phyloP scores from a whole-genome alignment of 768 basidiomycete species.

The Exidia glandulosa region DNA sequence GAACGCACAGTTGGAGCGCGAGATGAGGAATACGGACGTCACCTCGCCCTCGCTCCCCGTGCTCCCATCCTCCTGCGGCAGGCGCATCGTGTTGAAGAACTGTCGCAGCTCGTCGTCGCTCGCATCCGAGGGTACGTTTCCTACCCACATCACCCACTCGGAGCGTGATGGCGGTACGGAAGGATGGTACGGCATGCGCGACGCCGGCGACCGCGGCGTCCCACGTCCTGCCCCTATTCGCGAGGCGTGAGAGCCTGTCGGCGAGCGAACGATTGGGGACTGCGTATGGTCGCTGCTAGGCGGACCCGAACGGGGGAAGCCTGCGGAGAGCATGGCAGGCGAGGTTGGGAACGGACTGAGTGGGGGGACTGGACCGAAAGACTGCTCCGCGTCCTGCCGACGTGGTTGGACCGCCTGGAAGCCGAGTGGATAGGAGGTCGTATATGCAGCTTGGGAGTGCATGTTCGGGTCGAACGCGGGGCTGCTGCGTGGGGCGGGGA shows the following conservation, averaged over 20 bases:
- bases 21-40: constrained; percentile 80
- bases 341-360: background rate
- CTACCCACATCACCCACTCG: constrained; percentile 95
- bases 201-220: background rate
- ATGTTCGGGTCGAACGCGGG: background rate
- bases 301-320: background rate
- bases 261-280: background rate
- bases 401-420: background rate
- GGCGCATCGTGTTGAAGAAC: constrained; percentile 50
- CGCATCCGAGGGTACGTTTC: constrained; percentile 80
- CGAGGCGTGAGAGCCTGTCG: background rate
- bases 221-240: background rate
- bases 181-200: constrained; percentile 41
- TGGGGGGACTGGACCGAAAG: background rate
- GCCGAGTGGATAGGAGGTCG: background rate
- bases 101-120: constrained; percentile 76
- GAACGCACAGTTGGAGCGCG: constrained; percentile 92
- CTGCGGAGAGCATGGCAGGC: background rate
- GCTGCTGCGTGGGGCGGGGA: background rate
- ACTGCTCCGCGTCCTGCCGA: background rate
- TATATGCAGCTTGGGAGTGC: background rate
- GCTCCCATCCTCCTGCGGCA: constrained; percentile 8
- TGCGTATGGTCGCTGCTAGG: background rate
- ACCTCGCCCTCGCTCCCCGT: constrained; percentile 38
- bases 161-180: constrained; percentile 64